phyloP scores from a whole-genome alignment of 345 rosid species.

The Euphorbia tirucalli region DNA sequence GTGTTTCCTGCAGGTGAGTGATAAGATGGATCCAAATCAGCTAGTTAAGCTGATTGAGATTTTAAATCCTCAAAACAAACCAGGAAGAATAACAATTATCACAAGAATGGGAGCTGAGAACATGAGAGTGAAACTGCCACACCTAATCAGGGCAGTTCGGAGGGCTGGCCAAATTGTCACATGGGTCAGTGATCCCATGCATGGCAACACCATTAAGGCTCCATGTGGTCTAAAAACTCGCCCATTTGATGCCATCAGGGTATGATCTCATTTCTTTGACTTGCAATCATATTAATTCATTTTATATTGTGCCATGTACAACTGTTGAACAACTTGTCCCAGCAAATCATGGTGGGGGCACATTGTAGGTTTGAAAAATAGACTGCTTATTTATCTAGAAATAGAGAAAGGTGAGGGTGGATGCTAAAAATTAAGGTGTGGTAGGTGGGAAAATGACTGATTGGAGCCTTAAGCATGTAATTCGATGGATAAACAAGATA shows the following conservation, averaged over 20 bases:
- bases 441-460: slow-evolving; percentile 21
- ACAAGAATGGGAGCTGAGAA: slow-evolving; percentile 95
- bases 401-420: neutral
- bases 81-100: slow-evolving; percentile 82
- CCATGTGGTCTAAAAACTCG: slow-evolving; percentile 97
- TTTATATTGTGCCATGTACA: too few species aligned
- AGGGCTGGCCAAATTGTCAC: slow-evolving; percentile 81
- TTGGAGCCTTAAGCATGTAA: neutral
- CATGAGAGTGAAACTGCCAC: slow-evolving; percentile 94
- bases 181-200: slow-evolving; percentile 98
- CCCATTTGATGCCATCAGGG: slow-evolving; percentile 76
- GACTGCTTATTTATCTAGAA: too few species aligned
- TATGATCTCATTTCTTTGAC: too few species aligned
- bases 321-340: too few species aligned
- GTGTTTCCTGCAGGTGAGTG: slow-evolving; percentile 66
- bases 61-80: slow-evolving; percentile 78
- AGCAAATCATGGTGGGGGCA: too few species aligned
- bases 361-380: too few species aligned
- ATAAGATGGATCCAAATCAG: slow-evolving; percentile 89
- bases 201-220: slow-evolving; percentile 94
- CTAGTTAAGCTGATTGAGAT: slow-evolving; percentile 82
- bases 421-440: slow-evolving; percentile 17
- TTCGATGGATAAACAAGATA: neutral
- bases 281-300: too few species aligned
- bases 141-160: slow-evolving; percentile 76